A percentile compares a stretch with the other conserved stretches of the same genome.
Evolutionary conservation across 1,284 basidiomycete genomes (phyloP).

Genomic region (Cryptococcus sp.): DNA sequence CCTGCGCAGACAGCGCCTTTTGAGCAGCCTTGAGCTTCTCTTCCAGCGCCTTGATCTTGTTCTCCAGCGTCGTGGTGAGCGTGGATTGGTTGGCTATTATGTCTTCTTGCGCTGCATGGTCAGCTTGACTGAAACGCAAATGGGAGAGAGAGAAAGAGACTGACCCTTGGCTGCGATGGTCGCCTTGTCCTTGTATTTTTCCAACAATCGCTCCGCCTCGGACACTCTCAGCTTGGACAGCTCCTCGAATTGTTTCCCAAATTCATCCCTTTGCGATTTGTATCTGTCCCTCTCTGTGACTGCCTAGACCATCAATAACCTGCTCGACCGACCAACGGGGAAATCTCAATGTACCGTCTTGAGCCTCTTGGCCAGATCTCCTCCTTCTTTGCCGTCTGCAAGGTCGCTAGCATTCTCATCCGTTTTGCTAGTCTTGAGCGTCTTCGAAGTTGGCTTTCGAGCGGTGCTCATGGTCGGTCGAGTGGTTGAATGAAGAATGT

Average conservation of each 20-base stretch:
- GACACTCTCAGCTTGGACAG: slow-evolving; percentile 32
- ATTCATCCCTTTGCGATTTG: slow-evolving; percentile 31
- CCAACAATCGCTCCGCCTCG: slow-evolving; percentile 28
- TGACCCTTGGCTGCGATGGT: slow-evolving; percentile 32
- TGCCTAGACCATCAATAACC: slow-evolving; percentile 20
- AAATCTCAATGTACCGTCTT: background rate
- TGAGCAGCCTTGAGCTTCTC: slow-evolving; percentile 15
- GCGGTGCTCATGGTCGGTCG: no score
- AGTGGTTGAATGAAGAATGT: no score
- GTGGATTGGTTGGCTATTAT: slow-evolving; percentile 35
- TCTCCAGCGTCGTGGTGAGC: slow-evolving; percentile 33
- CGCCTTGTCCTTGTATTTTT: slow-evolving; percentile 36
- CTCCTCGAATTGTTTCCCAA: slow-evolving; percentile 43
- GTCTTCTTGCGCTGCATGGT: slow-evolving; percentile 36
- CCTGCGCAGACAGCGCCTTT: slow-evolving; percentile 11
- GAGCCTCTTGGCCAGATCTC: slow-evolving; percentile 1
- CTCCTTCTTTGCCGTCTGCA: background rate
- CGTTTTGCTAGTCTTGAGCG: background rate
- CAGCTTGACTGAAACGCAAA: no score
- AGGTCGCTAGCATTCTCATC: background rate
- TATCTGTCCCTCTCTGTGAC: slow-evolving; percentile 28
- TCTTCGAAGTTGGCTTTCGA: background rate
- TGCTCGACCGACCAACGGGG: background rate
- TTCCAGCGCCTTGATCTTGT: slow-evolving; percentile 30
- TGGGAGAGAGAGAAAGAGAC: no score